These are phyloP conservation scores for Candida gigantensis DNA, from an alignment of 1,139 yeast genomes.

Conservation along the genomic window DNA sequence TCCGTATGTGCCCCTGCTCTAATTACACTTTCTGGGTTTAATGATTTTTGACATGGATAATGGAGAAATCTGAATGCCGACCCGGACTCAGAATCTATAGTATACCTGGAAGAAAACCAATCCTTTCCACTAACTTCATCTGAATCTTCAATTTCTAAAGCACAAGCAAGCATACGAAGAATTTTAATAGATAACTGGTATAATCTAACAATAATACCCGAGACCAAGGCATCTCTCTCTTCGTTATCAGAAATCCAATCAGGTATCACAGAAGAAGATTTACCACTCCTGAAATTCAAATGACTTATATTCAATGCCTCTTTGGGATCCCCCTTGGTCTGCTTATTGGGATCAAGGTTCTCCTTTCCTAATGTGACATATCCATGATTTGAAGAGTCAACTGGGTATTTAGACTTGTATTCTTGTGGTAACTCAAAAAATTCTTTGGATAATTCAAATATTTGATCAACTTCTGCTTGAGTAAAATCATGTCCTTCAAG, in stretches of 20 bases:
- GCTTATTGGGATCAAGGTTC: slow-evolving; percentile 49
- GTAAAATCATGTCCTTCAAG: slow-evolving; percentile 72
- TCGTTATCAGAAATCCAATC: slow-evolving; percentile 40
- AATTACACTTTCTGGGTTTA: slow-evolving; percentile 55
- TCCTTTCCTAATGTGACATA: slow-evolving; percentile 64
- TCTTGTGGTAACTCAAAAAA: slow-evolving; percentile 56
- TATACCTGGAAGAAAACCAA: slow-evolving; percentile 66
- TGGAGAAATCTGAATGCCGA: slow-evolving; percentile 68
- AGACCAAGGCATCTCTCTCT: slow-evolving; percentile 32
- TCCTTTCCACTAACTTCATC: slow-evolving; percentile 33
- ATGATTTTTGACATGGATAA: slow-evolving; percentile 60
- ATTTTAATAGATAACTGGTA: slow-evolving; percentile 43
- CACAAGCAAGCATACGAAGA: slow-evolving; percentile 56
- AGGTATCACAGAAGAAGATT: slow-evolving; percentile 38
- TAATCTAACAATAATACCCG: slow-evolving; percentile 39
- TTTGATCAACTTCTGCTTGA: slow-evolving; percentile 53
- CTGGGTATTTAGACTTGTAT: slow-evolving; percentile 48
- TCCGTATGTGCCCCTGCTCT: slow-evolving; percentile 90
- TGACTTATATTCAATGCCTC: slow-evolving; percentile 54
- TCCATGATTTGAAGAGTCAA: slow-evolving; percentile 59
- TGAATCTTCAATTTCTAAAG: slow-evolving; percentile 55
- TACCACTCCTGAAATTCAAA: slow-evolving; percentile 43
- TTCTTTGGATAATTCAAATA: slow-evolving; percentile 54
- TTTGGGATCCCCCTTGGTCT: slow-evolving; percentile 60
- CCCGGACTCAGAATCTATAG: slow-evolving; percentile 51